Base-by-base conservation (phyloP, 805 yeast species). In the Kodamaea kakaduensis region DNA sequence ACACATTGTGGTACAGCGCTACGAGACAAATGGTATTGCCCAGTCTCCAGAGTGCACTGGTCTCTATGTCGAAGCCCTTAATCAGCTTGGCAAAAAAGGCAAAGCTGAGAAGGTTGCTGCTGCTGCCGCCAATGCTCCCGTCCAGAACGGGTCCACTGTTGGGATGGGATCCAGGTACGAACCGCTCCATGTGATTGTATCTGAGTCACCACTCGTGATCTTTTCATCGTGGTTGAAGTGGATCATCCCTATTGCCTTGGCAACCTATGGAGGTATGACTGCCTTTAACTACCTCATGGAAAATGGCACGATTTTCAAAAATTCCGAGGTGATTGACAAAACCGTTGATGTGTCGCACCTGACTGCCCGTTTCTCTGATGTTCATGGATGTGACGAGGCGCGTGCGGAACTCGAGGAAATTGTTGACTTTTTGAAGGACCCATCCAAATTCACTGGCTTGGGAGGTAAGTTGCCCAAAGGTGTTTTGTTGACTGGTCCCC, bases 391-490 rank as follows among this genome's bases (percentile, higher is more conserved):
- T 43, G 99, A 94, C 61, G 99, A 93, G 67, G 98, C 99, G 3
- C 80, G 97, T 52, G 86, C 94, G 6, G 98, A 93, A 64, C 73
- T 93, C 44, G 96, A 93, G 61, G 99, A 93, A 61, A 85, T 94
- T 51, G 99, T 93, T n/a, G 97, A 90, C 41, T 93, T 93, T 54
- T 74, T 93, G 53, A 88, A 88, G 55, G 97, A 93, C 58, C 98
- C 99, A 14, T 78, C 96, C 13, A 84, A 86, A 59, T 93, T 88
- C 65, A 94, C 97, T 33, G 95, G 95, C 1, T 73, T 93, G 32
- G 99, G 99, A 47, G 99, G 98, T 34, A 89, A 89, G 60, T 71
- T 93, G 51, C 97, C 98, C 40, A 93, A 90, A 59, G 99, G 99
- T 70, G 95, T 93, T 5, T 67, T 93, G 40, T 70, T 90, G 45